Base-by-base conservation (phyloP, 2,329 filamentous ascomycete genomes). In the Penicillium fuscoglaucum region DNA sequence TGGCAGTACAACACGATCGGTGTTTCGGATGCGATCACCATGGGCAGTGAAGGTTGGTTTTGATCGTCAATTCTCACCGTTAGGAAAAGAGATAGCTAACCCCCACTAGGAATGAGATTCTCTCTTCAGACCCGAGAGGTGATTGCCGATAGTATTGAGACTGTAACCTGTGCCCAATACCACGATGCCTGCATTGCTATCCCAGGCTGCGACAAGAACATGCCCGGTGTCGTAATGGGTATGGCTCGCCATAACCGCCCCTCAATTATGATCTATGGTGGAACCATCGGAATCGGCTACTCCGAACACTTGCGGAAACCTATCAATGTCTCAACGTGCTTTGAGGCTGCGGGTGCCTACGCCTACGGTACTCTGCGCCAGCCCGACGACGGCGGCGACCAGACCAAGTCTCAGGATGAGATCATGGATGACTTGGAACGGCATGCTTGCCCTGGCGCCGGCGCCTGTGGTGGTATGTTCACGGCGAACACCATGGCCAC, bases 181-280 rank as follows among this genome's bases (percentile, higher is more conserved):
- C 91, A 97, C 75, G 93, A 97, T 73, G 93, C 92, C 58, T 96
- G 93, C 74, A 93, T 97, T 73, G 87, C 90, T 31, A 93, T 97
- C 66, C 92, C 93, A 0, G 93, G 93, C 12, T 97, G 93, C 74
- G 93, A 97, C 79, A 97, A 97, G 84, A 97, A 97, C 75, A 97
- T 97, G 93, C 93, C 93, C 0, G 93, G 93, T 63, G 89, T 90
- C 17, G 82, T 95, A 62, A 96, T 96, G 88, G 92, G 90, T 0
- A 92, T 95, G 70, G 91, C 90, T 15, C 85, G 93, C 57, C 91
- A 96, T 77, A 97, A 97, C 76, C 85, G 93, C 10, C 93, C 93
- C 4, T 95, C 91, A 48, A 81, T 97, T 72, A 96, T 97, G 92
- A 89, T 98, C 59, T 98, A 97, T 73, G 93, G 93, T 51, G 93